Evolutionary conservation across 176 grass and related monocot genomes (phyloP).

Genomic region (Cocos nucifera): DNA sequence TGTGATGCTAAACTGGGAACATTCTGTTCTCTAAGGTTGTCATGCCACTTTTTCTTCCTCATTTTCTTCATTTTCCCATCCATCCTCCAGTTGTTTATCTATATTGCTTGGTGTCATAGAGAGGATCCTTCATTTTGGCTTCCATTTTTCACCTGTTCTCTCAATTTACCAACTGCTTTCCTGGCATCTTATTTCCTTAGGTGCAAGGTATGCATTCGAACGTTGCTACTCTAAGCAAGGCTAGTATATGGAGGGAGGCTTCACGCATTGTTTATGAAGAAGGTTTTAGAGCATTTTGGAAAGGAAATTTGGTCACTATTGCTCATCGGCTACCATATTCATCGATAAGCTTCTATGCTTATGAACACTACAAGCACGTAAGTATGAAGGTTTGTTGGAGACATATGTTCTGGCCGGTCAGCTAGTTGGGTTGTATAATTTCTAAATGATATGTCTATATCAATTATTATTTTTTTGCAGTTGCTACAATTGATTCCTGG

Average conservation of each 20-base stretch:
- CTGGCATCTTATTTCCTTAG: constrained; percentile 29
- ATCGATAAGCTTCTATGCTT: constrained; percentile 81
- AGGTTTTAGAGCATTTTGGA: constrained; percentile 86
- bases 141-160: no score
- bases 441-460: no score
- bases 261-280: constrained; percentile 79
- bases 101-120: no score
- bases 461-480: constrained; percentile 25
- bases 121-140: no score
- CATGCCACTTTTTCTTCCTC: no score
- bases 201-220: constrained; percentile 99
- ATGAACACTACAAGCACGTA: constrained; percentile 81
- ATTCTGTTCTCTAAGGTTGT: no score
- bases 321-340: constrained; percentile 92
- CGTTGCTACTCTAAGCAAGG: constrained; percentile 51
- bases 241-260: constrained; percentile 67
- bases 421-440: no score
- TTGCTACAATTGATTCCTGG: constrained; percentile 68
- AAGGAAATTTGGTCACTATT: constrained; percentile 95
- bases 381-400: constrained; percentile 1
- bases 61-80: no score
- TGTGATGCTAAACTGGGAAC: no score
- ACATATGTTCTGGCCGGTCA: no score
- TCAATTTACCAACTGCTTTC: neutral
- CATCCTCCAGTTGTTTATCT: no score